These are phyloP conservation scores for Dictyostelium capitatum DNA, from an alignment of 78 protist species.

Conservation along the genomic window DNA sequence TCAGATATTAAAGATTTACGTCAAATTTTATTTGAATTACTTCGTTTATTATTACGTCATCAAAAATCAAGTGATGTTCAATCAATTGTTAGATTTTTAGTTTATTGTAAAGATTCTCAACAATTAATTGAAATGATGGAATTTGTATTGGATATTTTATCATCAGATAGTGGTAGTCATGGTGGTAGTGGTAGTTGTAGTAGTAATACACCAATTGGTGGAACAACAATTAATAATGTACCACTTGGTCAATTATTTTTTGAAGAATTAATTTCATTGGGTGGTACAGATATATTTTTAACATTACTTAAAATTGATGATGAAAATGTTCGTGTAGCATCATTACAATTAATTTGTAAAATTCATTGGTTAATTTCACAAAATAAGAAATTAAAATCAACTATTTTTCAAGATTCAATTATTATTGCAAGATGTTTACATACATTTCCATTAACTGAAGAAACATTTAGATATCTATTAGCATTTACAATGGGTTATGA, in stretches of 20 bases:
- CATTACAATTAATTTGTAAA: conserved; percentile 49
- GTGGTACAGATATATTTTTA: conserved; percentile 55
- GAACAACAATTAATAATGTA: background rate
- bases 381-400: conserved; percentile 10
- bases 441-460: conserved; percentile 42
- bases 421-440: conserved; percentile 49
- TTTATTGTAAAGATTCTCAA: conserved; percentile 15
- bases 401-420: conserved; percentile 57
- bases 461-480: conserved; percentile 56
- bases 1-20: conserved; percentile 30
- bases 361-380: background rate
- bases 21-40: conserved; percentile 18
- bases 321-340: conserved; percentile 39
- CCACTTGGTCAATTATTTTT: conserved; percentile 23
- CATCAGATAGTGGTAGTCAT: background rate
- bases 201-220: background rate
- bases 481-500: conserved; percentile 61
- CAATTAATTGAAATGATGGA: conserved; percentile 53
- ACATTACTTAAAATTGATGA: conserved; percentile 17
- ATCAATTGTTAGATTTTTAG: conserved; percentile 6
- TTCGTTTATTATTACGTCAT: conserved; percentile 1
- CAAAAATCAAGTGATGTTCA: conserved; percentile 30
- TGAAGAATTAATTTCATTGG: conserved; percentile 23
- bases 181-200: background rate
- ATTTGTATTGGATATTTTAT: conserved; percentile 40